Conservation (phyloP, 495 filamentous ascomycete species). For the Penicillium taxi region DNA sequence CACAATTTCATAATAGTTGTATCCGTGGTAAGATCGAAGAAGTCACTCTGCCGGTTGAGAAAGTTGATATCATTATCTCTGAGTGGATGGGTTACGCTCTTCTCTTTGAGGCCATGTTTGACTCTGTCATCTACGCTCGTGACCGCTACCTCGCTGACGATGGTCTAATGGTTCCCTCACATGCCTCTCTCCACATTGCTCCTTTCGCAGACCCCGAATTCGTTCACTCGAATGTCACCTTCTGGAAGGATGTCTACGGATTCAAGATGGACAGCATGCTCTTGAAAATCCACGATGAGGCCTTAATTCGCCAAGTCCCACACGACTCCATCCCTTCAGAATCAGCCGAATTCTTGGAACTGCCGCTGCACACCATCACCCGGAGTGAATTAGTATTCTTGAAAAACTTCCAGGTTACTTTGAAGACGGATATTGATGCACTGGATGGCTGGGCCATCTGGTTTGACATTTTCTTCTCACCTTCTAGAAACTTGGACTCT, state of each 20-base stretch:
- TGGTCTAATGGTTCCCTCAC: constrained; percentile 85
- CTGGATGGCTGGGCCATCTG: constrained; percentile 56
- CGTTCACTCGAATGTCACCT: constrained; percentile 50
- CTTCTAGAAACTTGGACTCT: constrained; percentile 36
- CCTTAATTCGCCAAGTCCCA: constrained; percentile 43
- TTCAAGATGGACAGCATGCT: constrained; percentile 52
- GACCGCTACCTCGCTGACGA: constrained; percentile 71
- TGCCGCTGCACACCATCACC: constrained; percentile 49
- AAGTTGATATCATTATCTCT: constrained; percentile 92
- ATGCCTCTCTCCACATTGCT: constrained; percentile 78
- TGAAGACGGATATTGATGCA: constrained; percentile 46
- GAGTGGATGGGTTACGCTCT: constrained; percentile 98
- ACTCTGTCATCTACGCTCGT: constrained; percentile 82
- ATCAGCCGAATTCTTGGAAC: constrained; percentile 44
- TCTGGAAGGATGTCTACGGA: constrained; percentile 64
- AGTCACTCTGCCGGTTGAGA: constrained; percentile 63
- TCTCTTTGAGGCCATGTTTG: constrained; percentile 91
- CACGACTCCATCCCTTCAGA: constrained; percentile 37
- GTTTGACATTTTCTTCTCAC: constrained; percentile 60
- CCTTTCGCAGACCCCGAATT: constrained; percentile 83
- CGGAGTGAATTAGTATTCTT: constrained; percentile 51
- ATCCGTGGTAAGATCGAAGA: constrained; percentile 92
- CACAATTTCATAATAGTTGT: constrained; percentile 28
- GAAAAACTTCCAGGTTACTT: constrained; percentile 45
- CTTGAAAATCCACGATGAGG: constrained; percentile 52